These are phyloP conservation scores for Pythium sukuiense DNA, from an alignment of 352 stramenopile genomes.

Conservation along the genomic window DNA sequence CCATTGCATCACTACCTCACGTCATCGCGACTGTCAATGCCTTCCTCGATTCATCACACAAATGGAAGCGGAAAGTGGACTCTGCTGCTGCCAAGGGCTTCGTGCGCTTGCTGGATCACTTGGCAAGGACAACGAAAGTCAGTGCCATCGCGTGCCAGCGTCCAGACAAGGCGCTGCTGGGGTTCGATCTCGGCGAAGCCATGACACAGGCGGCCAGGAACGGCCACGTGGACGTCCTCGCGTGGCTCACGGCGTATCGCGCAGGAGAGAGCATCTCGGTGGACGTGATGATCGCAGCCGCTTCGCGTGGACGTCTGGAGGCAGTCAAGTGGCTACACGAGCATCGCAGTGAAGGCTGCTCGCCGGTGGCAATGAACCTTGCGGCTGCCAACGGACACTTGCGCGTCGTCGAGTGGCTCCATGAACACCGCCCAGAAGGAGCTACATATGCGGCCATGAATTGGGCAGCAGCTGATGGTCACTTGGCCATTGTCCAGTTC, in stretches of 20 bases:
- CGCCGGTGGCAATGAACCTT: conserved; percentile 36
- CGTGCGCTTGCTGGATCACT: conserved; percentile 40
- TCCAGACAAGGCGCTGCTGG: conserved; percentile 14
- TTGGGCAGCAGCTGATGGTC: conserved; percentile 33
- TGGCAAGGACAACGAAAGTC: conserved; percentile 28
- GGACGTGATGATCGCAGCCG: conserved; percentile 33
- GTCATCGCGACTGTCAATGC: conserved; percentile 37
- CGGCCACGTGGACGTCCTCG: conserved; percentile 16
- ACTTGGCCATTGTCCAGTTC: conserved; percentile 42
- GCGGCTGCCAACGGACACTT: conserved; percentile 43
- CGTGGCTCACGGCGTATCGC: conserved; percentile 22
- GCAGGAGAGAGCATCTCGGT: not conserved
- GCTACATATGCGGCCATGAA: conserved; percentile 43
- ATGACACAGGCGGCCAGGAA: conserved; percentile 13
- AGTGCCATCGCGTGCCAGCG: not conserved
- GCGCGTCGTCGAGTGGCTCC: conserved; percentile 40
- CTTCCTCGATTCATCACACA: conserved; percentile 36
- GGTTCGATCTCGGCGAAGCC: conserved; percentile 36
- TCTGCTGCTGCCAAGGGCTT: conserved; percentile 38
- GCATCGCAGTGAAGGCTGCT: conserved; percentile 32
- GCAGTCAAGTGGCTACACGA: conserved; percentile 38
- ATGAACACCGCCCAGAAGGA: conserved; percentile 37
- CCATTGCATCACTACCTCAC: conserved; percentile 27
- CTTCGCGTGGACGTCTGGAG: conserved; percentile 33
- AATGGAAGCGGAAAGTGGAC: conserved; percentile 38